Percentiles rank a stretch among this genome's conserved stretches.
These are phyloP conservation scores for Kodamaea jinghongensis DNA, from an alignment of 805 yeast species.

Conservation along the genomic window DNA sequence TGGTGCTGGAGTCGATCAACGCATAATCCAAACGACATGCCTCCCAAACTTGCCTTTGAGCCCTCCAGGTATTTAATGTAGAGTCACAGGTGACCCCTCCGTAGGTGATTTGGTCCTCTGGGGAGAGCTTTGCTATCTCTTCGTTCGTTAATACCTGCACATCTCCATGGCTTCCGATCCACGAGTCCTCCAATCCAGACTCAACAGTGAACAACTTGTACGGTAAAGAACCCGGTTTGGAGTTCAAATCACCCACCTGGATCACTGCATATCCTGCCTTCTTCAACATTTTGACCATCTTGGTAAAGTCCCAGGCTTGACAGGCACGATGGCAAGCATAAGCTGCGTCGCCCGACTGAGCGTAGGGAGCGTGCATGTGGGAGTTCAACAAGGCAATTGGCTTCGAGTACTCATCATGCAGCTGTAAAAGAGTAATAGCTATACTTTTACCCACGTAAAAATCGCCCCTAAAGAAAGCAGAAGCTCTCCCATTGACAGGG, in stretches of 20 bases:
- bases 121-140: constrained; percentile 27
- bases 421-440: constrained; percentile 64
- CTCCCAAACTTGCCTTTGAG: constrained; percentile 49
- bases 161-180: constrained; percentile 61
- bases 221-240: constrained; percentile 83
- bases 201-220: constrained; percentile 67
- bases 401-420: constrained; percentile 42
- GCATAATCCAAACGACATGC: constrained; percentile 93
- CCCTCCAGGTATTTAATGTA: constrained; percentile 82
- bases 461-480: constrained; percentile 92
- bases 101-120: constrained; percentile 52
- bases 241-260: constrained; percentile 91
- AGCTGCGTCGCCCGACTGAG: constrained; percentile 78
- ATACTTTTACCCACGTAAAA: constrained; percentile 95
- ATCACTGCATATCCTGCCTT: constrained; percentile 81
- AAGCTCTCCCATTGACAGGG: constrained; percentile 91
- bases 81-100: constrained; percentile 95
- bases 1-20: constrained; percentile 56
- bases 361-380: constrained; percentile 97
- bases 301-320: constrained; percentile 95
- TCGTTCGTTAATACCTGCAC: constrained; percentile 21
- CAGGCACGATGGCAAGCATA: constrained; percentile 87
- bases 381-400: constrained; percentile 82
- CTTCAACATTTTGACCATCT: constrained; percentile 56
- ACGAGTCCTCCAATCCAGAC: constrained; percentile 73